These are phyloP conservation scores for Syncephalastrum contaminatum DNA, from an alignment of 371 early-diverging fungal species.

Conservation along the genomic window DNA sequence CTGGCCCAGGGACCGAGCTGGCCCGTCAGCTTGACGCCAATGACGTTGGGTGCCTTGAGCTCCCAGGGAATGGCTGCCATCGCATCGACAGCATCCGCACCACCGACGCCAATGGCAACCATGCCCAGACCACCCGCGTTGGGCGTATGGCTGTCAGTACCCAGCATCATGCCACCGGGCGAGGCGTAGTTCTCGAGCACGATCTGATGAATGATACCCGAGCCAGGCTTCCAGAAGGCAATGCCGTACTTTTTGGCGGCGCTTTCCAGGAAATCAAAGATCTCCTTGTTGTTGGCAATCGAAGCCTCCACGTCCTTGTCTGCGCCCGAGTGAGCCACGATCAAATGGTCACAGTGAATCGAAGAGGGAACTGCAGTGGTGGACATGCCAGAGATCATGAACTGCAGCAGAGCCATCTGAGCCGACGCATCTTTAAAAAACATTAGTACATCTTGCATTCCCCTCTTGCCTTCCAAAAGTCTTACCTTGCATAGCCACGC, in stretches of 20 bases:
- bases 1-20: slow-evolving; percentile 87
- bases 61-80: slow-evolving; percentile 96
- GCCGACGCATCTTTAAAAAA: slow-evolving; percentile 65
- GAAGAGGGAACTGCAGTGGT: slow-evolving; percentile 87
- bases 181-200: slow-evolving; percentile 93
- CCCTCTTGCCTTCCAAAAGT: not conserved
- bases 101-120: slow-evolving; percentile 94
- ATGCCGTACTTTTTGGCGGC: slow-evolving; percentile 84
- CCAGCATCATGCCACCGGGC: slow-evolving; percentile 89
- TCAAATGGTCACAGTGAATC: slow-evolving; percentile 93
- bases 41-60: slow-evolving; percentile 88
- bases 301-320: slow-evolving; percentile 72
- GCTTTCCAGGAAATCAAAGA: slow-evolving; percentile 82
- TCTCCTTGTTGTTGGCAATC: slow-evolving; percentile 74
- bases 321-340: slow-evolving; percentile 78
- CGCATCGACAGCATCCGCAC: slow-evolving; percentile 95
- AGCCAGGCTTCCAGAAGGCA: slow-evolving; percentile 90
- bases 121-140: slow-evolving; percentile 85
- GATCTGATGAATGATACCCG: slow-evolving; percentile 90
- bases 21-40: slow-evolving; percentile 93
- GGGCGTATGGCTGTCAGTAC: slow-evolving; percentile 83
- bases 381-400: slow-evolving; percentile 87
- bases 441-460: not conserved
- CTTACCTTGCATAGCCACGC: slow-evolving; percentile 77
- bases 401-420: slow-evolving; percentile 91